A percentile compares a stretch with the other conserved stretches of the same genome.
Conservation (phyloP, 192 early-diverging fungal genomes). For the Coemansia sp. region DNA sequence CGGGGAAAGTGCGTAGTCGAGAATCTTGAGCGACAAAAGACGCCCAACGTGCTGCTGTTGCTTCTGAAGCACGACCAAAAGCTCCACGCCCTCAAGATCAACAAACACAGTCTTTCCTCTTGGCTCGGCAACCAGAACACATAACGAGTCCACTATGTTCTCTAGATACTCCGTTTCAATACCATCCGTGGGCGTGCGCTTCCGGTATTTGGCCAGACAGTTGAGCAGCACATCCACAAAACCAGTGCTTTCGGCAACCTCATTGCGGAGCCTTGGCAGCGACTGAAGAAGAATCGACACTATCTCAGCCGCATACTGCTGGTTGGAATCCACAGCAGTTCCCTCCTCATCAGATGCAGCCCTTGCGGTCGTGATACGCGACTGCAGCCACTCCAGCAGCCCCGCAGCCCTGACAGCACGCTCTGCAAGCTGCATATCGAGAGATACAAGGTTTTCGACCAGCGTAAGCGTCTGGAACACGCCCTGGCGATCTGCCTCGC, state of each 20-base stretch:
- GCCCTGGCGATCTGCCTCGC: slow-evolving; percentile 79
- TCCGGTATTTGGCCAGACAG: slow-evolving; percentile 63
- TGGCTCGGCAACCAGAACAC: slow-evolving; percentile 65
- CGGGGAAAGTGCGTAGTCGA: slow-evolving; percentile 76
- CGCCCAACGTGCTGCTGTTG: slow-evolving; percentile 75
- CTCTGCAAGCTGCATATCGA: slow-evolving; percentile 69
- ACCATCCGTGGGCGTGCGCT: slow-evolving; percentile 72
- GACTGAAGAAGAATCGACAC: slow-evolving; percentile 82
- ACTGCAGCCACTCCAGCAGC: slow-evolving; percentile 75
- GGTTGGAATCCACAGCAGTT: slow-evolving; percentile 71
- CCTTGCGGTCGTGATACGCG: slow-evolving; percentile 53
- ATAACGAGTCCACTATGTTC: slow-evolving; percentile 84
- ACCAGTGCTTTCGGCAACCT: slow-evolving; percentile 40
- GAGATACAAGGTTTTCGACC: slow-evolving; percentile 82
- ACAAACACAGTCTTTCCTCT: slow-evolving; percentile 75
- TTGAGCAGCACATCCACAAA: slow-evolving; percentile 73
- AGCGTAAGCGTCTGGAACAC: slow-evolving; percentile 83
- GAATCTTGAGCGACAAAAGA: slow-evolving; percentile 81
- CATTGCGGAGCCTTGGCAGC: slow-evolving; percentile 50
- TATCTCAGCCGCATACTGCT: slow-evolving; percentile 85
- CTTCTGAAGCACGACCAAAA: slow-evolving; percentile 90
- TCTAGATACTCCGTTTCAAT: slow-evolving; percentile 93
- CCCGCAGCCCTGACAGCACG: slow-evolving; percentile 63
- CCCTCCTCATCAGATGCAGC: background rate
- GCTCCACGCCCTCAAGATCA: slow-evolving; percentile 84